phyloP scores from a whole-genome alignment of 371 early-diverging fungal species.

The Mucor piriformis region DNA sequence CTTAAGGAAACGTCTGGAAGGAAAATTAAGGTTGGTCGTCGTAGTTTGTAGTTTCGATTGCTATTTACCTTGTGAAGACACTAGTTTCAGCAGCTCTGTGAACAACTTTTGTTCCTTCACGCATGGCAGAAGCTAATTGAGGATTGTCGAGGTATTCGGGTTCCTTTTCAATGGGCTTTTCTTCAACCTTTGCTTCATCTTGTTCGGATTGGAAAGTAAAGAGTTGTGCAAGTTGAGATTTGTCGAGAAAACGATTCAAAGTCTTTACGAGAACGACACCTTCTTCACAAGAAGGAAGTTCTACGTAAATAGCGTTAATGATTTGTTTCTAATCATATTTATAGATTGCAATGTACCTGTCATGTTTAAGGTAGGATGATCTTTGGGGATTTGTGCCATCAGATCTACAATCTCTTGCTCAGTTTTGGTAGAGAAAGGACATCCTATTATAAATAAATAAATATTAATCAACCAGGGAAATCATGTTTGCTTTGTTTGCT shows the following conservation, averaged over 20 bases:
- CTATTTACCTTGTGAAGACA: slow-evolving; percentile 57
- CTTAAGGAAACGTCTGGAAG: slow-evolving; percentile 45
- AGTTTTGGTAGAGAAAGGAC: slow-evolving; percentile 48
- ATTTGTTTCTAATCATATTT: background rate
- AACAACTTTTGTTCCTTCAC: slow-evolving; percentile 62
- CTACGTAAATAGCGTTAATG: slow-evolving; percentile 8
- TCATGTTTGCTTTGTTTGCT: background rate
- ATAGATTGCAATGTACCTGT: slow-evolving; percentile 20
- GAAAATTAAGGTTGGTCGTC: background rate
- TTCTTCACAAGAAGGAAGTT: slow-evolving; percentile 43
- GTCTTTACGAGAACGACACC: slow-evolving; percentile 43
- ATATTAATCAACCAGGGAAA: background rate
- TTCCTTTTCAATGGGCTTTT: background rate
- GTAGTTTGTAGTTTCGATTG: too few species aligned
- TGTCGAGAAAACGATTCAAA: slow-evolving; percentile 38
- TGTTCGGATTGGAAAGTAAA: slow-evolving; percentile 2
- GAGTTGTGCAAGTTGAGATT: slow-evolving; percentile 25
- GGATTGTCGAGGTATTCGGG: slow-evolving; percentile 43
- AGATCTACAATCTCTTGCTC: slow-evolving; percentile 39
- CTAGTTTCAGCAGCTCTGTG: slow-evolving; percentile 64
- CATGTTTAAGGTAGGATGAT: slow-evolving; percentile 45
- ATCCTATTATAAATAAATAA: slow-evolving; percentile 27
- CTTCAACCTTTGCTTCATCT: slow-evolving; percentile 8
- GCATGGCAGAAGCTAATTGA: slow-evolving; percentile 52
- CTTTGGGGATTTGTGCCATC: slow-evolving; percentile 40